Percentiles rank a stretch among this genome's conserved stretches.
Evolutionary conservation across 257 asterid genomes (phyloP).

Genomic region (Thymus mandschuricus): DNA sequence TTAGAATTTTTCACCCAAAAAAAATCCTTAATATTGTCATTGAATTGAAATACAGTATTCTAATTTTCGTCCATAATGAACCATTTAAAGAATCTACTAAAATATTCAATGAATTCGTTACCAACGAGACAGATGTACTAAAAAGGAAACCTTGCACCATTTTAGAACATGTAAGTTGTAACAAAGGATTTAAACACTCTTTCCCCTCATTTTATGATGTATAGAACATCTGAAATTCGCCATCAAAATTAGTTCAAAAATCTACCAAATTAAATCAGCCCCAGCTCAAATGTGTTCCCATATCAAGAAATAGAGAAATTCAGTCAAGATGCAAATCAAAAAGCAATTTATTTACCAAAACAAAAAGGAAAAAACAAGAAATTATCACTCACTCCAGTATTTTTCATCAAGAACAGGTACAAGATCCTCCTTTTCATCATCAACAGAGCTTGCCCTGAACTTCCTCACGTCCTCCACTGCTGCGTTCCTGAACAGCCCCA

Average conservation of each 20-base stretch:
- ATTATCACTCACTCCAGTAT: constrained; percentile 73
- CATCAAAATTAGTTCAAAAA: too few species aligned
- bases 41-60: too few species aligned
- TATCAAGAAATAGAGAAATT: neutral
- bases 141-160: too few species aligned
- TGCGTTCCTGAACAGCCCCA: neutral
- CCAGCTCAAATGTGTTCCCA: too few species aligned
- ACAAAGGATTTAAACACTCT: neutral
- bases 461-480: constrained; percentile 1
- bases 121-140: too few species aligned
- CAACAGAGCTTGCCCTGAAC: neutral
- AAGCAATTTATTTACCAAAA: constrained; percentile 11
- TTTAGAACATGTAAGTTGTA: neutral
- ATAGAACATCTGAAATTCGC: neutral
- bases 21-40: too few species aligned
- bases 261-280: neutral
- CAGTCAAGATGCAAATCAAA: neutral
- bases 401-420: constrained; percentile 52
- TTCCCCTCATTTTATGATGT: neutral
- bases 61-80: too few species aligned
- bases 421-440: constrained; percentile 36
- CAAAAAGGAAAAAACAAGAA: neutral
- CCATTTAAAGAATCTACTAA: too few species aligned
- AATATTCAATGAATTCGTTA: too few species aligned
- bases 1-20: too few species aligned